Conservation (phyloP, 2,329 filamentous ascomycete genomes). For the Fusarium annulatum region DNA sequence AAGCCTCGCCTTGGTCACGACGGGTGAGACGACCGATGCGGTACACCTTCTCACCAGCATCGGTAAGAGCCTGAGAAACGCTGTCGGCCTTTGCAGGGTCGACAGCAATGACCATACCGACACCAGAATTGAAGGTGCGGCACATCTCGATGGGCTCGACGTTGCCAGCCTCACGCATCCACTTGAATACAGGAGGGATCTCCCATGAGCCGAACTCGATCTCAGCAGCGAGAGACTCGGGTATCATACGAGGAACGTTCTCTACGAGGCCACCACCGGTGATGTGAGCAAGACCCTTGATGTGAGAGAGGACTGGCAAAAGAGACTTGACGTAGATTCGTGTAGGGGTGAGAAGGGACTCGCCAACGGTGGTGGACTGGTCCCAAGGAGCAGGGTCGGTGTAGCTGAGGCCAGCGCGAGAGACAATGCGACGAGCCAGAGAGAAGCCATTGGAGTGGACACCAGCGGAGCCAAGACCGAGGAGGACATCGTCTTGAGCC, state of each 20-base stretch:
- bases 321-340: conserved; percentile 91
- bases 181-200: conserved; percentile 82
- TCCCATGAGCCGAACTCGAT: conserved; percentile 83
- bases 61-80: conserved; percentile 69
- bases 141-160: conserved; percentile 85
- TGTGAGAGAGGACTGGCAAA: conserved; percentile 72
- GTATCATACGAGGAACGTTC: conserved; percentile 95
- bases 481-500: conserved; percentile 82
- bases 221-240: conserved; percentile 78
- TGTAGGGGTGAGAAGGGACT: conserved; percentile 86
- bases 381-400: conserved; percentile 82
- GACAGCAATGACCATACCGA: conserved; percentile 94
- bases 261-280: conserved; percentile 93
- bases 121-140: conserved; percentile 91
- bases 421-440: conserved; percentile 90
- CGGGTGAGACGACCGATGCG: conserved; percentile 77
- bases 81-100: conserved; percentile 70
- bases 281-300: conserved; percentile 97
- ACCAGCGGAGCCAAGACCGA: conserved; percentile 87
- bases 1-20: conserved; percentile 57
- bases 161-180: conserved; percentile 81
- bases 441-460: conserved; percentile 98
- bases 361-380: conserved; percentile 70
- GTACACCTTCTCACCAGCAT: conserved; percentile 76
- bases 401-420: conserved; percentile 77